Evolutionary conservation across 768 basidiomycete species (phyloP).

Genomic region (Tephrocybe sp.): DNA sequence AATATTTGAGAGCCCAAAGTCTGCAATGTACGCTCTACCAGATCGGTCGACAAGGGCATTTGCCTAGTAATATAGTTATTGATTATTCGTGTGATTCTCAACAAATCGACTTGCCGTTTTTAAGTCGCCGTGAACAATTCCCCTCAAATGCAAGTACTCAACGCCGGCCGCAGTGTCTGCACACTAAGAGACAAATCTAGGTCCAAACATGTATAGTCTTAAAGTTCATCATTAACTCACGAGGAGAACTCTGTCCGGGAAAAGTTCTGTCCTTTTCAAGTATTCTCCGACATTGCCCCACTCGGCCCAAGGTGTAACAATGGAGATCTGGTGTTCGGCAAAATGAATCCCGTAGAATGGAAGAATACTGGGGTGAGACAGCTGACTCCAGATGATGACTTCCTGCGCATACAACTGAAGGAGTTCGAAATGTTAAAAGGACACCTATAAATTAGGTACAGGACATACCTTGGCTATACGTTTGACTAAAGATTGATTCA

Average conservation of each 20-base stretch:
- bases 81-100: too few relatives aligned
- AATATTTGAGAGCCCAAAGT: neutral
- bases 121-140: neutral
- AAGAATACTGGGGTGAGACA: neutral
- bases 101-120: neutral
- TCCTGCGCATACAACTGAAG: neutral
- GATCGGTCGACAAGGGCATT: neutral
- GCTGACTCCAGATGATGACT: neutral
- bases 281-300: neutral
- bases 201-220: neutral
- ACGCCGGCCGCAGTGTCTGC: neutral
- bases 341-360: neutral
- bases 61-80: too few relatives aligned
- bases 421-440: neutral
- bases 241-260: neutral
- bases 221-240: neutral
- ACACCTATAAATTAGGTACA: too few relatives aligned
- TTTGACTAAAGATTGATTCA: neutral
- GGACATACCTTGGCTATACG: neutral
- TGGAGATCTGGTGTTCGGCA: neutral
- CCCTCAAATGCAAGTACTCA: neutral
- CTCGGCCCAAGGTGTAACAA: neutral
- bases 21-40: neutral
- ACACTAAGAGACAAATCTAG: neutral
- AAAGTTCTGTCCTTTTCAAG: neutral